phyloP scores from a whole-genome alignment of 2,329 filamentous ascomycete genomes.

The Sporothrix brasiliensis region DNA sequence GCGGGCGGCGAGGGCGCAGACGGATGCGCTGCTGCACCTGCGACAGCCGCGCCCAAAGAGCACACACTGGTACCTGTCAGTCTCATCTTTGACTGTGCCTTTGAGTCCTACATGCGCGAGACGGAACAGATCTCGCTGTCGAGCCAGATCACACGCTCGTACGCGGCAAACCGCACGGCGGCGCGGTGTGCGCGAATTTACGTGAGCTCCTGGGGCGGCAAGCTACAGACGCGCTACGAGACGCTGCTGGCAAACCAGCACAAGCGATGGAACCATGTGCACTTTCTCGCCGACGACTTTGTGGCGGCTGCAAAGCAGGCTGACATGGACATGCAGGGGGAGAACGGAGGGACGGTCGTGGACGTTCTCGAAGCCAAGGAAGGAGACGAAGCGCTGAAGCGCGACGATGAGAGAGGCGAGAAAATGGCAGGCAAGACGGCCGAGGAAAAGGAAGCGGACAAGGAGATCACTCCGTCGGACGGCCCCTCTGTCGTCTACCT shows the following conservation, averaged over 20 bases:
- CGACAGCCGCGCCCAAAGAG: slow-evolving; percentile 37
- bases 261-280: slow-evolving; percentile 76
- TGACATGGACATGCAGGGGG: slow-evolving; percentile 65
- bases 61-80: slow-evolving; percentile 63
- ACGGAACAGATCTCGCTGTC: slow-evolving; percentile 82
- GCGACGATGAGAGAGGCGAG: too few relatives aligned
- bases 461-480: slow-evolving; percentile 39
- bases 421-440: slow-evolving; percentile 34
- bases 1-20: slow-evolving; percentile 52
- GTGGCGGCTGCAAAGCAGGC: slow-evolving; percentile 67
- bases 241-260: slow-evolving; percentile 71
- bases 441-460: neutral
- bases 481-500: slow-evolving; percentile 73
- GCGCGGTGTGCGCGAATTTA: slow-evolving; percentile 70
- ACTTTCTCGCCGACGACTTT: slow-evolving; percentile 75
- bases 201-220: slow-evolving; percentile 76
- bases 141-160: slow-evolving; percentile 81
- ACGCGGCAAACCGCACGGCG: slow-evolving; percentile 80
- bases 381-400: neutral
- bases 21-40: slow-evolving; percentile 38
- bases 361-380: slow-evolving; percentile 55
- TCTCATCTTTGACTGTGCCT: slow-evolving; percentile 87
- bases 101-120: slow-evolving; percentile 85
- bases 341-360: slow-evolving; percentile 59
- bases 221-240: slow-evolving; percentile 74